Percentiles rank a stretch among this genome's conserved stretches.
Evolutionary conservation across 331 rosid genomes (phyloP).

Genomic region (Malus hybrid): DNA sequence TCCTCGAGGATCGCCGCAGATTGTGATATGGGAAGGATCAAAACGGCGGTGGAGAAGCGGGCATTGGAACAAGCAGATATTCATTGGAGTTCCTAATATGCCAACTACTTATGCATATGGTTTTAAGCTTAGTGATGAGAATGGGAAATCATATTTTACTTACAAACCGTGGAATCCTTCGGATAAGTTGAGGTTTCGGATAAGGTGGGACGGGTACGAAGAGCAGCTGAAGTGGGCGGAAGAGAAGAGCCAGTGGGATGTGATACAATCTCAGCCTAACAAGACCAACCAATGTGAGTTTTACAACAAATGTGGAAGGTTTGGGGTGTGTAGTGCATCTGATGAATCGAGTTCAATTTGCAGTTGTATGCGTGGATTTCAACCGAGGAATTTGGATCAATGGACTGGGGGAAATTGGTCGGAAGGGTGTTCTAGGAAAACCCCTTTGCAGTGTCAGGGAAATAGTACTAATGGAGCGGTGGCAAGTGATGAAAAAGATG

Average conservation of each 20-base stretch:
- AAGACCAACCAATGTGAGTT: slow-evolving; percentile 42
- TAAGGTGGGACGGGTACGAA: slow-evolving; percentile 57
- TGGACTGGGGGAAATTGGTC: slow-evolving; percentile 40
- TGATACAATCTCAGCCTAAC: slow-evolving; percentile 35
- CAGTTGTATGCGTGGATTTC: slow-evolving; percentile 54
- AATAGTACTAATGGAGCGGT: slow-evolving; percentile 8
- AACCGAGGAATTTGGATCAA: slow-evolving; percentile 12
- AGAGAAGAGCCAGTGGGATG: slow-evolving; percentile 28
- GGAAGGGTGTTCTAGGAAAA: slow-evolving; percentile 60
- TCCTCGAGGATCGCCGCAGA: slow-evolving; percentile 55
- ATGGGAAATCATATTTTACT: slow-evolving; percentile 7
- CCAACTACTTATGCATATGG: slow-evolving; percentile 33
- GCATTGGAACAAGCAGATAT: slow-evolving; percentile 54
- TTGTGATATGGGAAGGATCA: slow-evolving; percentile 60
- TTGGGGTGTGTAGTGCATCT: slow-evolving; percentile 34
- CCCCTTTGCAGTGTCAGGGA: slow-evolving; percentile 31
- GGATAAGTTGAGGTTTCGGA: slow-evolving; percentile 46
- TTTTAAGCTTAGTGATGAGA: slow-evolving; percentile 23
- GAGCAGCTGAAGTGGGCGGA: slow-evolving; percentile 37
- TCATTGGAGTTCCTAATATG: slow-evolving; percentile 47
- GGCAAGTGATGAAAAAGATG: slow-evolving; percentile 39
- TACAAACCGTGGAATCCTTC: slow-evolving; percentile 15
- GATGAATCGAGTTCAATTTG: slow-evolving; percentile 20
- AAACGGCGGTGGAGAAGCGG: slow-evolving; percentile 77
- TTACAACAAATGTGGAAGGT: slow-evolving; percentile 66